Evolutionary conservation across 2,329 filamentous ascomycete species (phyloP), one percentile per base, ranked within the genome.

Genomic region (Fusarium sp.): DNA sequence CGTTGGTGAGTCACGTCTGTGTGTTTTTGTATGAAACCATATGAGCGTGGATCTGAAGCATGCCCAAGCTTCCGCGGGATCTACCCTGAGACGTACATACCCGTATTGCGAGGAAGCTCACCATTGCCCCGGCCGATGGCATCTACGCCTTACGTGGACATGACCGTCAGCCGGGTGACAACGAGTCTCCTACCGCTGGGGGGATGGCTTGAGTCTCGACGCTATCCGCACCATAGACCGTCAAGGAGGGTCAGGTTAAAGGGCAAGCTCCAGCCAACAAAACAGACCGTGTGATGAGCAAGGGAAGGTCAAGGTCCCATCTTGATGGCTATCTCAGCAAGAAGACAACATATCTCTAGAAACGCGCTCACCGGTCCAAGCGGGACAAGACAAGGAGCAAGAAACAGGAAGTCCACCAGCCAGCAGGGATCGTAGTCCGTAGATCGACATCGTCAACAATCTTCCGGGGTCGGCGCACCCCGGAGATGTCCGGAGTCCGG

Each of bases 191-290:
- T 83, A 63, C 79, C 82, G 7, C 72, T 88, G 30, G 88, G 85
- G 85, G 4, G 83, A 82, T 61, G 75, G 81, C 4, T 87, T 85
- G 0, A 79, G 85, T 28, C 63, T 80, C n/a, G 83, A 87, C 52
- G 84, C 85, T 2, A 81, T 88, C 63, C 78, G 79, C 59, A 79
- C 85, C 8, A 87, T 88, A 57, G 81, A 85, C 53, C 88, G 28
- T 87, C 86, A 2, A 60, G 72, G 50, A 80, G 74, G 72, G 75
- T 76, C 31, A 62, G 57, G 36, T 71, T 66, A 39, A 60, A 60
- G 18, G n/a, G 34, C 55, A 53, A 73, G 40, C 47, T 51, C 64
- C 51, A 73, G 58, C 37, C 56, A 68, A 43, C 56, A 50, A 54
- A 51, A 53, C 47, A 72, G 72, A 23, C 18, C 18, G 18, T 41